These are phyloP conservation scores for Bipolaris zeicola DNA, from an alignment of 2,329 filamentous ascomycete genomes.

Conservation along the genomic window DNA sequence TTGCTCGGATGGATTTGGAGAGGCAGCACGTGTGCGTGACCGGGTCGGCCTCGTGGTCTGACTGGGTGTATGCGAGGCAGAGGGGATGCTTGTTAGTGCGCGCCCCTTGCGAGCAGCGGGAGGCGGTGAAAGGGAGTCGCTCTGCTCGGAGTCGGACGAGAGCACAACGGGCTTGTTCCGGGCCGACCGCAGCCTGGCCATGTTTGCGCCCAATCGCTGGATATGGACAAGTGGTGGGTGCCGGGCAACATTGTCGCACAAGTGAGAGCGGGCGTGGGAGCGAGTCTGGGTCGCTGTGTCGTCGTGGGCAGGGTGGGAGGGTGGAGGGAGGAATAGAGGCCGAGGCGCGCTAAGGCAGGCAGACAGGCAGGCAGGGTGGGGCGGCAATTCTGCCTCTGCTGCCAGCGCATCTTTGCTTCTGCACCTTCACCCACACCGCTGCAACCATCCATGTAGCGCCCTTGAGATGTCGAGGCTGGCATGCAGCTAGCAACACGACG, in stretches of 20 bases:
- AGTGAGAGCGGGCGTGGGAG: constrained; percentile 6
- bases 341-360: constrained; percentile 4
- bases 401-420: constrained; percentile 15
- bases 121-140: constrained; percentile 36
- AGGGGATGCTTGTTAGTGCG: constrained; percentile 31
- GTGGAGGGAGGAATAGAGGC: constrained; percentile 3
- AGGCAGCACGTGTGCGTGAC: constrained; percentile 27
- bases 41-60: constrained; percentile 24
- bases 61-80: constrained; percentile 18
- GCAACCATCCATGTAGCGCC: constrained; percentile 15
- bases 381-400: constrained; percentile 3
- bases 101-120: constrained; percentile 38
- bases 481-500: constrained; percentile 37
- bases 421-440: constrained; percentile 21
- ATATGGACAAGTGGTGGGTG: constrained; percentile 17
- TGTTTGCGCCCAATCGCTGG: constrained; percentile 41
- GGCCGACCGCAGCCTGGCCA: constrained; percentile 47
- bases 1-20: constrained; percentile 27
- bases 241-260: constrained; percentile 38
- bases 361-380: neutral
- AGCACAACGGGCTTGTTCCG: constrained; percentile 46
- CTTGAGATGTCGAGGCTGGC: constrained; percentile 24
- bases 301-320: neutral
- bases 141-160: constrained; percentile 44
- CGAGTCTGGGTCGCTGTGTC: constrained; percentile 2